Percentiles rank a stretch among this genome's conserved stretches.
These are phyloP conservation scores for Lithocarpus polystachyus DNA, from an alignment of 306 rosid species.

Conservation along the genomic window DNA sequence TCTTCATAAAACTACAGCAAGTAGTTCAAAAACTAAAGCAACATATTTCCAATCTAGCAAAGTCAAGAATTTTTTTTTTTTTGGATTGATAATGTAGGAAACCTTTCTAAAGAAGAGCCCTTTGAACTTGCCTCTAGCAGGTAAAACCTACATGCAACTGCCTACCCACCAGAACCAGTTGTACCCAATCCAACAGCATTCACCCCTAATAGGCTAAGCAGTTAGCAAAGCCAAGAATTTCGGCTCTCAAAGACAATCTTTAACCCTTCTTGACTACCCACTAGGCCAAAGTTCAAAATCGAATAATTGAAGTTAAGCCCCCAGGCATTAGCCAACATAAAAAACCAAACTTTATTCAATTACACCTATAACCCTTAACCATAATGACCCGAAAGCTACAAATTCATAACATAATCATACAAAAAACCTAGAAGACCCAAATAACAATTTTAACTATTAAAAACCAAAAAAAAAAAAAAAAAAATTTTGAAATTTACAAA, in stretches of 20 bases:
- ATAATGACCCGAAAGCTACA: background rate
- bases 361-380: background rate
- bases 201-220: background rate
- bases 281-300: background rate
- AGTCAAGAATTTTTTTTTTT: background rate
- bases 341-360: constrained; percentile 13
- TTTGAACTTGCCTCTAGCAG: no score
- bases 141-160: no score
- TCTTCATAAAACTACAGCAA: background rate
- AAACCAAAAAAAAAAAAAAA: background rate
- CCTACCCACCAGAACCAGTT: no score
- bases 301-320: no score
- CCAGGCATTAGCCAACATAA: background rate
- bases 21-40: background rate
- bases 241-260: background rate
- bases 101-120: no score
- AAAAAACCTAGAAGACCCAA: background rate
- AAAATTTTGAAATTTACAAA: constrained; percentile 26
- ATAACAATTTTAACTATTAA: background rate
- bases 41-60: background rate
- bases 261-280: background rate
- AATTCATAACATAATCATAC: background rate
- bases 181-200: no score
- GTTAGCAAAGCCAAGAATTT: background rate
- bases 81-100: no score